A percentile compares a stretch with the other conserved stretches of the same genome.
These are phyloP conservation scores for Rhypophila decipiens DNA, from an alignment of 495 filamentous ascomycete genomes.

Conservation along the genomic window DNA sequence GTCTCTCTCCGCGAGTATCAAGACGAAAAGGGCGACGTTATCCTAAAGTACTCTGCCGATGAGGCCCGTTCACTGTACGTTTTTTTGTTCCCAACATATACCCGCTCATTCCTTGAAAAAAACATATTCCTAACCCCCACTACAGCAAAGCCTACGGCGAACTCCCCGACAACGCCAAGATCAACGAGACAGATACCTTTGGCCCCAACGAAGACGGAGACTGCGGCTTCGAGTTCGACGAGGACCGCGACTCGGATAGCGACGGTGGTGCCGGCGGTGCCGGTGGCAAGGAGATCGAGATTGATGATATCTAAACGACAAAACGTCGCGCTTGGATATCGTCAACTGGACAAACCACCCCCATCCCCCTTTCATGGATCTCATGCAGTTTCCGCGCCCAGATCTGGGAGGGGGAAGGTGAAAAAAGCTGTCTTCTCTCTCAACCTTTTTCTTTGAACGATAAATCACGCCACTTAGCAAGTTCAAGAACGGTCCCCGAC, in stretches of 20 bases:
- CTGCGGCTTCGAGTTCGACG: constrained; percentile 80
- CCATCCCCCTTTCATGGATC: neutral
- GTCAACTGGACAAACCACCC: too few species aligned
- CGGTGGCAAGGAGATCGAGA: constrained; percentile 59
- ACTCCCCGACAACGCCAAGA: constrained; percentile 95
- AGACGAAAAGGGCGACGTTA: constrained; percentile 97
- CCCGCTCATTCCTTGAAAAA: neutral
- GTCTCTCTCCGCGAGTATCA: constrained; percentile 97
- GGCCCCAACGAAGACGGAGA: constrained; percentile 64
- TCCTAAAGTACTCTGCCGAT: constrained; percentile 97
- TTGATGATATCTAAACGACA: constrained; percentile 63
- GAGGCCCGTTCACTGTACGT: constrained; percentile 76
- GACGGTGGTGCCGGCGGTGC: constrained; percentile 53
- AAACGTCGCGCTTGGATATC: constrained; percentile 18
- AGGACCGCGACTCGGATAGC: constrained; percentile 74
- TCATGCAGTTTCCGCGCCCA: too few species aligned
- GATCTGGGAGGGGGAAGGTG: constrained; percentile 14
- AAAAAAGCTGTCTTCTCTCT: constrained; percentile 58
- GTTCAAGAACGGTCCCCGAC: constrained; percentile 35
- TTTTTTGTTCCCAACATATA: neutral
- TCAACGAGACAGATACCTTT: constrained; percentile 98
- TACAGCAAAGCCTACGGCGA: constrained; percentile 83
- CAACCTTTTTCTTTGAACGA: constrained; percentile 32
- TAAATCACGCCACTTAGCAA: neutral
- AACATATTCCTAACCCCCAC: constrained; percentile 6